phyloP scores from a whole-genome alignment of 441 rosid genomes.

The Aquilaria agallochum region DNA sequence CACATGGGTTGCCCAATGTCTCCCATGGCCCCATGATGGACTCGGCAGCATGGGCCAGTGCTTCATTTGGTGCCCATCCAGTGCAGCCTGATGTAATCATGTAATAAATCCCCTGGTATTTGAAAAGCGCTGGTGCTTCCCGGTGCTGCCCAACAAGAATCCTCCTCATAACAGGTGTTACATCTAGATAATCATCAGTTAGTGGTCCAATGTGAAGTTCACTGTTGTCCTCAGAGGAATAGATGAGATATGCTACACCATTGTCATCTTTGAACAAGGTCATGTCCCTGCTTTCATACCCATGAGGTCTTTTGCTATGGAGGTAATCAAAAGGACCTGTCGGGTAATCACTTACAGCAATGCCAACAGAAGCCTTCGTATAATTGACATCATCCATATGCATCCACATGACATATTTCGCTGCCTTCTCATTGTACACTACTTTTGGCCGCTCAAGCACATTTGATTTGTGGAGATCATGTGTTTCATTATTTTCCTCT shows the following conservation, averaged over 20 bases:
- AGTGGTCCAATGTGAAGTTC: constrained; percentile 90
- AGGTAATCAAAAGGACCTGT: constrained; percentile 81
- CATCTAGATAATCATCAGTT: constrained; percentile 68
- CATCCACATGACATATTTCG: constrained; percentile 97
- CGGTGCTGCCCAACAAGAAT: constrained; percentile 70
- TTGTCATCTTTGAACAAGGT: constrained; percentile 84
- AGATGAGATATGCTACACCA: constrained; percentile 68
- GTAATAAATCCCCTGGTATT: constrained; percentile 72
- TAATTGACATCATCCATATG: constrained; percentile 90
- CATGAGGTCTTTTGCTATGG: constrained; percentile 78
- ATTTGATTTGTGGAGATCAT: constrained; percentile 76
- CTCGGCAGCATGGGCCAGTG: constrained; percentile 80
- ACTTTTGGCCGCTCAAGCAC: constrained; percentile 98
- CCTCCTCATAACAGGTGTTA: constrained; percentile 44
- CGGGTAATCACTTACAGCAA: constrained; percentile 71
- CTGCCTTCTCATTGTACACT: constrained; percentile 62
- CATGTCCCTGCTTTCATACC: constrained; percentile 91
- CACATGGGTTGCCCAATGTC: constrained; percentile 81
- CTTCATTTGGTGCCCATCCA: constrained; percentile 98
- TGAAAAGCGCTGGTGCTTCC: constrained; percentile 91
- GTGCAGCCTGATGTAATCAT: constrained; percentile 93
- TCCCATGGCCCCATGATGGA: constrained; percentile 96
- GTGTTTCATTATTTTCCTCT: constrained; percentile 65
- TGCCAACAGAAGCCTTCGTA: constrained; percentile 86
- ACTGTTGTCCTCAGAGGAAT: constrained; percentile 85